Evolutionary conservation across 331 rosid genomes (phyloP).

Genomic region (Rhamnella rubrinervis): DNA sequence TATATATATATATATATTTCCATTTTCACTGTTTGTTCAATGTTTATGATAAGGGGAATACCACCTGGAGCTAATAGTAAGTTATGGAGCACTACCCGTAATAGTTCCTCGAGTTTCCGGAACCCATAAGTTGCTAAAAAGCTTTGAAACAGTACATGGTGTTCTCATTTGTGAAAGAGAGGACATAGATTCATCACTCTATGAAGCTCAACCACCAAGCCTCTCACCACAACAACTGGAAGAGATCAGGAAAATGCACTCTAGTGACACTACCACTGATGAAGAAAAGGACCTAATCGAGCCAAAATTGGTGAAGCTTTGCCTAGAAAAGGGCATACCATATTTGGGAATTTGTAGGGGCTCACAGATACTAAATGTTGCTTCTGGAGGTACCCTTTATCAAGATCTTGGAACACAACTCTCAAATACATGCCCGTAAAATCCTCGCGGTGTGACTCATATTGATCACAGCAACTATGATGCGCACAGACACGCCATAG

Average conservation of each 20-base stretch:
- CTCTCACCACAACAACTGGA: constrained; percentile 17
- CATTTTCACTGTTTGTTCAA: neutral
- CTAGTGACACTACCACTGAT: constrained; percentile 19
- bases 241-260: constrained; percentile 18
- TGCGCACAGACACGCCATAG: constrained; percentile 70
- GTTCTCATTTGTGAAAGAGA: constrained; percentile 29
- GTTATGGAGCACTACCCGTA: constrained; percentile 31
- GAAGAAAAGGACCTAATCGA: constrained; percentile 26
- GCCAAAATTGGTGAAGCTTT: constrained; percentile 19
- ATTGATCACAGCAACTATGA: constrained; percentile 43
- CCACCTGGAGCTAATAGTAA: constrained; percentile 27
- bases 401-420: constrained; percentile 16
- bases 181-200: constrained; percentile 22
- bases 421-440: constrained; percentile 1
- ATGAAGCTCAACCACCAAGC: constrained; percentile 14
- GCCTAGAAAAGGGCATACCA: constrained; percentile 26
- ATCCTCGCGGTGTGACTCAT: neutral
- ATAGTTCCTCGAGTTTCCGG: constrained; percentile 32
- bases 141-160: constrained; percentile 29
- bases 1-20: neutral
- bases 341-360: constrained; percentile 27
- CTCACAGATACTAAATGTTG: constrained; percentile 17
- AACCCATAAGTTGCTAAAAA: constrained; percentile 21
- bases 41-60: constrained; percentile 15
- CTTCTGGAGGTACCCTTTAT: constrained; percentile 21